Conservation (phyloP, 495 filamentous ascomycete genomes). For the Wilcoxina mikolae region DNA sequence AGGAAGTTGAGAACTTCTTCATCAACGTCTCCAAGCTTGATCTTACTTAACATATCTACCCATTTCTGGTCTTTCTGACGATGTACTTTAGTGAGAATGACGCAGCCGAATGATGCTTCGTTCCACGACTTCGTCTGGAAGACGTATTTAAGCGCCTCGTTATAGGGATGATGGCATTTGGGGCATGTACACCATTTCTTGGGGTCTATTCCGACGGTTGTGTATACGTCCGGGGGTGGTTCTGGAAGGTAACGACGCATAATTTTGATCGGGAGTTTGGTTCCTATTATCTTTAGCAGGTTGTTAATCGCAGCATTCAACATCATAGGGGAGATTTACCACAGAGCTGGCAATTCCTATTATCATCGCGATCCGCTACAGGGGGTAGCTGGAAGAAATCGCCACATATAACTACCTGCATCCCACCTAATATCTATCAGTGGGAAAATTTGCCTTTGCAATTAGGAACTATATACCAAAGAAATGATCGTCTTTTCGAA, state of each 20-base stretch:
- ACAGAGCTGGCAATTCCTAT: not conserved
- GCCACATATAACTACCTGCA: conserved; percentile 26
- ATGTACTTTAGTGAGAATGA: conserved; percentile 14
- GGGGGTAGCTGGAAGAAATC: conserved; percentile 29
- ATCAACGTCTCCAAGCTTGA: conserved; percentile 17
- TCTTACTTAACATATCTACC: conserved; percentile 16
- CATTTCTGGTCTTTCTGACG: conserved; percentile 21
- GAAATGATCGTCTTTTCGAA: conserved; percentile 1
- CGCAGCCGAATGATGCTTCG: conserved; percentile 11
- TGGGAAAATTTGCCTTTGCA: too few relatives aligned
- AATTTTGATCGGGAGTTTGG: not conserved
- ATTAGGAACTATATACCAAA: conserved; percentile 17
- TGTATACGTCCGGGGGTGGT: not conserved
- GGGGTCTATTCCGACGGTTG: not conserved
- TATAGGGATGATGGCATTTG: conserved; percentile 15
- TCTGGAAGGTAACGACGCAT: not conserved
- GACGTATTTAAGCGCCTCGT: conserved; percentile 22
- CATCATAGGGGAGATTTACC: not conserved
- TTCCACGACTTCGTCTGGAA: conserved; percentile 26
- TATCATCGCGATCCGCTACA: not conserved
- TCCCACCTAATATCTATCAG: conserved; percentile 8
- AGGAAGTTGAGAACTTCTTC: conserved; percentile 10
- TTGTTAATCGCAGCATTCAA: not conserved
- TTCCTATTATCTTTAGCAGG: not conserved
- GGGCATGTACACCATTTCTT: not conserved